phyloP scores from a whole-genome alignment of 805 yeast genomes.

The Candida multigemmis region DNA sequence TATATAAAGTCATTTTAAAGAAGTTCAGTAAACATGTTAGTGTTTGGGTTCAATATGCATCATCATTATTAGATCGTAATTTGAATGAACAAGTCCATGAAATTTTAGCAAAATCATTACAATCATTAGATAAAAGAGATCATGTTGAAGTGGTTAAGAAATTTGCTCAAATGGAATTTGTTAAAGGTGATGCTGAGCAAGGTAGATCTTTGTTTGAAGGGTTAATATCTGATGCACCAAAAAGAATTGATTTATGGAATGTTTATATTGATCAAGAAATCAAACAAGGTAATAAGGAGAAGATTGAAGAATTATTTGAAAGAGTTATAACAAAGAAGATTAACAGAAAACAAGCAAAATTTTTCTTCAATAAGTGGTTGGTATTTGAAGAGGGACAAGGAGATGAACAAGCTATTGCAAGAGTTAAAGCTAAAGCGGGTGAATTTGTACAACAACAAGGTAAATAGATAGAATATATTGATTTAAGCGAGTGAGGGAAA shows the following conservation, averaged over 20 bases:
- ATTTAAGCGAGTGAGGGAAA: too few relatives aligned
- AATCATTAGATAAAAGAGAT: constrained; percentile 58
- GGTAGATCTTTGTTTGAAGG: constrained; percentile 95
- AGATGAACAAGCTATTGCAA: constrained; percentile 64
- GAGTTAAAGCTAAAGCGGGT: constrained; percentile 85
- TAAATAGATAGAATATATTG: constrained; percentile 2
- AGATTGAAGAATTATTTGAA: constrained; percentile 74
- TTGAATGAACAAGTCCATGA: constrained; percentile 56
- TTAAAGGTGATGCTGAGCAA: constrained; percentile 85
- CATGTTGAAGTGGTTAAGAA: constrained; percentile 77
- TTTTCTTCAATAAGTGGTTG: constrained; percentile 91
- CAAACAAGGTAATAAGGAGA: constrained; percentile 51
- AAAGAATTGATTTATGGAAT: constrained; percentile 90
- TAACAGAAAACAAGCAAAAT: constrained; percentile 83
- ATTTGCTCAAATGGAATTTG: constrained; percentile 82
- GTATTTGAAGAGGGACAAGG: constrained; percentile 61
- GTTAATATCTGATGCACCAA: constrained; percentile 78
- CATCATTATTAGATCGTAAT: constrained; percentile 57
- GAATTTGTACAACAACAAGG: constrained; percentile 47
- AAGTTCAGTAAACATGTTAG: constrained; percentile 50
- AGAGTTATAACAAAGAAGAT: constrained; percentile 63
- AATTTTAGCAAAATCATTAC: constrained; percentile 67
- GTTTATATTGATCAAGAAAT: constrained; percentile 92
- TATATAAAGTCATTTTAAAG: constrained; percentile 64
- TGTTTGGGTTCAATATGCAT: constrained; percentile 79